Evolutionary conservation across 2,329 filamentous ascomycete species (phyloP), one percentile per base, ranked within the genome.

Genomic region (Paraphoma sp.): DNA sequence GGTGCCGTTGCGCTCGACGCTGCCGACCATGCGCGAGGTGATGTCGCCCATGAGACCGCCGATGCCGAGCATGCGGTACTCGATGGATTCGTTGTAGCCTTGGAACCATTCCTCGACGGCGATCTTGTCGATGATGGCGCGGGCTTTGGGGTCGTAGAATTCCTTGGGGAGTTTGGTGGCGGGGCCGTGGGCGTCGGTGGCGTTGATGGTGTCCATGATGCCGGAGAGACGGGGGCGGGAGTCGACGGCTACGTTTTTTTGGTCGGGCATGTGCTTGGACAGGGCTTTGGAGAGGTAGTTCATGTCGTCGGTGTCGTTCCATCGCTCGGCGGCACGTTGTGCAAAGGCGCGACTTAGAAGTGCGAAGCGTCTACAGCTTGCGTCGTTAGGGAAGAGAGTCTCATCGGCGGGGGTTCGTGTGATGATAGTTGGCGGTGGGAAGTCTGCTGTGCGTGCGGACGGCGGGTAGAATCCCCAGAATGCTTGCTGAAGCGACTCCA

Each of bases 131-230:
- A 95, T 86, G 58, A 93, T 89, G 3, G 83, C 82, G 48, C 87
- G 83, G 4, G 84, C 87, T 70, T 88, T 89, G 16, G 83, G 73
- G 70, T 97, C 92, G 77, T 98, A 98, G 76, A 99, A 98, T 60
- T 93, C 90, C 9, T 83, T 81, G 0, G 95, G 95, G 2, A 98
- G 83, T 45, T 84, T 87, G 0, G 93, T 97, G 10, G 85, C 84
- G 0, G 90, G 86, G 0, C 91, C 92, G 73, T 98, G 95, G 2
- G 93, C 94, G 11, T 90, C 82, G 0, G 92, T 96, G 6, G 92
- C 87, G 73, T 97, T 98, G 70, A 98, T 85, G 0, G 92, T 95
- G 78, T 99, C 95, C 90, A 96, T 92, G 68, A 99, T 89, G 51
- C 95, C 95, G 6, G 88, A 93, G 11, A 98, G 82, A 44, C 93